Evolutionary conservation across 2,329 filamentous ascomycete species (phyloP), one percentile per base, ranked within the genome.

Genomic region (Botrytis paeoniae): DNA sequence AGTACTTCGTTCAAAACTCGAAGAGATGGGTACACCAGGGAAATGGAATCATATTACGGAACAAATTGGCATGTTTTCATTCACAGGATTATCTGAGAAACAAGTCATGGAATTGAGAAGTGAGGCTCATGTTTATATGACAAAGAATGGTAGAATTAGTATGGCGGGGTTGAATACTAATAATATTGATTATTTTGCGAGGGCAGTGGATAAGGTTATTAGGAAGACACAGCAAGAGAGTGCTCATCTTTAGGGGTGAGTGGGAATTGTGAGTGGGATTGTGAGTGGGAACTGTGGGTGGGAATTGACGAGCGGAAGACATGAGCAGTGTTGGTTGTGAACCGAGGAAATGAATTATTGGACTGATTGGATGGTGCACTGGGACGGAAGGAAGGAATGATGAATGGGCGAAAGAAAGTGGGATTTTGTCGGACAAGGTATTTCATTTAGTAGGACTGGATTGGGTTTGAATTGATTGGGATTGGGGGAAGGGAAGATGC

Each of bases 31-130:
- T 43, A 98, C 96, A 0, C 95, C 95, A 0, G 95, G 95, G 45
- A 92, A 89, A 22, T 99, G 96, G 96, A 93, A 95, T 81, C 96
- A 99, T 84, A 97, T 99, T 82, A 98, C 95, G 25, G 93, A 97
- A 80, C 96, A 99, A 87, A 99, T 99, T 81, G 96, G 96, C 85
- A 99, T 99, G 96, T 99, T 99, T 85, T 95, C 92, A 82, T 99
- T 97, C 83, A 97, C 93, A 0, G 93, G 93, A 20, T 84, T 97
- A 81, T 88, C 82, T 20, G 92, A 94, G 84, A 81, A 88, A 75
- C 93, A 96, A 81, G 93, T 95, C 12, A 78, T 88, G 78, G 90
- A 89, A 83, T 84, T 96, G 75, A 87, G 91, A 70, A 86, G 89
- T 75, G 88, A 93, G 69, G 89, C 86, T 74, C 93, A 96, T 82